These are phyloP conservation scores for Platanthera zijinensis DNA, from an alignment of 106 monocot genomes.

Conservation along the genomic window DNA sequence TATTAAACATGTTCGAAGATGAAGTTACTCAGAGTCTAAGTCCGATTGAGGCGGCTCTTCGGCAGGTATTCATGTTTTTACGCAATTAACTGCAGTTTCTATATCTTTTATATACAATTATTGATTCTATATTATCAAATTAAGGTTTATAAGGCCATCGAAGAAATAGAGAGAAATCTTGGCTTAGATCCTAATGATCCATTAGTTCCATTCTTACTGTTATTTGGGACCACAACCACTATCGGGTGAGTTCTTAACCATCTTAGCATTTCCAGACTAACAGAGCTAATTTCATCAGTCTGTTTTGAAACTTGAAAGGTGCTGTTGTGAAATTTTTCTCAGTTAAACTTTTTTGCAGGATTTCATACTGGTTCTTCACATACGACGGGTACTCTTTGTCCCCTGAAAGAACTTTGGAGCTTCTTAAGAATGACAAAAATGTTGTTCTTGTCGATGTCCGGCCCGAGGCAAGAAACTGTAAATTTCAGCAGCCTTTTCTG, in stretches of 20 bases:
- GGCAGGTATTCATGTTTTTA: conserved; percentile 37
- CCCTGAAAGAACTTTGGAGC: conserved; percentile 58
- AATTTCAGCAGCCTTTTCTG: conserved; percentile 65
- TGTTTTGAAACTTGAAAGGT: not conserved
- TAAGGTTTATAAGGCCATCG: conserved; percentile 50
- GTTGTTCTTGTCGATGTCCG: conserved; percentile 92
- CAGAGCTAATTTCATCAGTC: not conserved
- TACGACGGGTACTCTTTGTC: conserved; percentile 86
- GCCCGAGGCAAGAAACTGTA: conserved; percentile 99
- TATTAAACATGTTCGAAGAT: conserved; percentile 50
- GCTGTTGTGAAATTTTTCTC: not conserved
- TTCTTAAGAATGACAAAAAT: conserved; percentile 67
- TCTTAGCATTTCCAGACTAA: not conserved
- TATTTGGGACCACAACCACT: conserved; percentile 54
- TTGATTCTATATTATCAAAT: conserved; percentile 7
- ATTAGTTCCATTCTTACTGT: conserved; percentile 47
- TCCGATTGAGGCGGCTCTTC: conserved; percentile 55
- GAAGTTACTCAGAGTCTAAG: conserved; percentile 38
- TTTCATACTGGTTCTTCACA: conserved; percentile 55
- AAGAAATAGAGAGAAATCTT: conserved; percentile 62
- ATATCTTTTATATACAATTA: not conserved
- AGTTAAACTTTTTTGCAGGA: conserved; percentile 24
- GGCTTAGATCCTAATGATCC: conserved; percentile 91
- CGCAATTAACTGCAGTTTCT: not conserved
- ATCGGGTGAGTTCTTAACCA: conserved; percentile 41